phyloP scores from a whole-genome alignment of 2,329 filamentous ascomycete species.

The Cordyceps cateniannulata region DNA sequence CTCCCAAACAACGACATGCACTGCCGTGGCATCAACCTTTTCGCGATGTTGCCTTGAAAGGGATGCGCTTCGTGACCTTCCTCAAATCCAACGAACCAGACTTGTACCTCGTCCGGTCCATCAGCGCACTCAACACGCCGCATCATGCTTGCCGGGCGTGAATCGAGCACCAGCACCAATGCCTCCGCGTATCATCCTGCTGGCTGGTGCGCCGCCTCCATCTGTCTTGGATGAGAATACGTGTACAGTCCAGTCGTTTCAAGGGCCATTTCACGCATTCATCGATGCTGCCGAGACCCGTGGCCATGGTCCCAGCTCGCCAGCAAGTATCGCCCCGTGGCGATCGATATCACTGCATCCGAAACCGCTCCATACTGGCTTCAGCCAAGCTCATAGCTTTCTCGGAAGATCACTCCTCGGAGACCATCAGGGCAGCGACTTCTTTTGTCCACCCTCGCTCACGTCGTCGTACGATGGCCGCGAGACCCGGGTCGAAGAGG shows the following conservation, averaged over 20 bases:
- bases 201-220: conserved; percentile 52
- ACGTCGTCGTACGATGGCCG: neutral
- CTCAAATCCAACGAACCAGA: too few relatives aligned
- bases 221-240: conserved; percentile 43
- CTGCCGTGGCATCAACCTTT: too few relatives aligned
- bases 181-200: conserved; percentile 24
- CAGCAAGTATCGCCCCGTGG: conserved; percentile 38
- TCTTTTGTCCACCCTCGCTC: conserved; percentile 38
- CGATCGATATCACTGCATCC: conserved; percentile 45
- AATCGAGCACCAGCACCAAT: neutral
- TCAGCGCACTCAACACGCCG: too few relatives aligned
- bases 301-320: conserved; percentile 19
- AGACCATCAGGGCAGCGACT: conserved; percentile 25
- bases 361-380: conserved; percentile 42
- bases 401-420: conserved; percentile 20
- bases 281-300: neutral
- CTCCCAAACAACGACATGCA: too few relatives aligned
- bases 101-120: too few relatives aligned
- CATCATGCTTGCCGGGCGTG: neutral
- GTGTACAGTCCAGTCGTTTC: conserved; percentile 27
- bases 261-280: neutral
- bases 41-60: too few relatives aligned
- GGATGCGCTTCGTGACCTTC: too few relatives aligned
- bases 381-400: conserved; percentile 43
- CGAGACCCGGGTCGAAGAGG: conserved; percentile 22